Base-by-base conservation (phyloP, 75 land plant genomes). In the Sequoia sempervirens region DNA sequence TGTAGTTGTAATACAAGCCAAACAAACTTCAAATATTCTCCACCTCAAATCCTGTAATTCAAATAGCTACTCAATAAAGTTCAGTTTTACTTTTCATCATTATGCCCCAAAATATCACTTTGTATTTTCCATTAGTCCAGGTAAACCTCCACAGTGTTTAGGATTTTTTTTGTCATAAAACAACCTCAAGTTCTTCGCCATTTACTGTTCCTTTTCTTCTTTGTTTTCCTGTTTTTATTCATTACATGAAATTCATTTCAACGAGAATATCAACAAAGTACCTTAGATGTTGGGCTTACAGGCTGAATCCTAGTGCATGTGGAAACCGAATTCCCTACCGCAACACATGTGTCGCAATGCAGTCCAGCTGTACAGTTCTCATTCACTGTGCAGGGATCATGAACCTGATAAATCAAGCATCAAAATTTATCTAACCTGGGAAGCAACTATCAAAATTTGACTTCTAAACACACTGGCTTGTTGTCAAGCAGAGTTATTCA, bases 311-410 rank as follows among this genome's bases (percentile, higher is more conserved):
- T 82, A 56, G 89, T 90, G 84, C 96, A 95, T 12, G 92, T 84
- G 2, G 92, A 87, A 50, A 90, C 89, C 18, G 86, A 17, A 58
- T 88, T 82, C 23, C 91, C 90, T 64, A 87, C 84, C 14, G 92
- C 93, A 43, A 90, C 28, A 79, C 96, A 95, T 20, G 91, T 90
- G 56, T 89, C 90, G 80, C 96, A 95, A 80, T 90, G 91, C 30
- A 95, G 83, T 1, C 93, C 96, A 26, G 86, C 41, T 74, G 86
- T 91, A 84, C 95, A 95, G 86, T 90, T 86, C 10, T 81, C 34
- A 76, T 89, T 73, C 82, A 32, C 12, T 4, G 86, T 46, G 83
- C 96, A 95, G 80, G 45, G 13, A 78, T 78, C 80, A 78, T 45
- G 80, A 78, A 78, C 30, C 80, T 78, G 80, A 8, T 15, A 78